Evolutionary conservation across 2,329 filamentous ascomycete species (phyloP), one percentile per base, ranked within the genome.

Genomic region (Phymatotrichopsis omnivora): DNA sequence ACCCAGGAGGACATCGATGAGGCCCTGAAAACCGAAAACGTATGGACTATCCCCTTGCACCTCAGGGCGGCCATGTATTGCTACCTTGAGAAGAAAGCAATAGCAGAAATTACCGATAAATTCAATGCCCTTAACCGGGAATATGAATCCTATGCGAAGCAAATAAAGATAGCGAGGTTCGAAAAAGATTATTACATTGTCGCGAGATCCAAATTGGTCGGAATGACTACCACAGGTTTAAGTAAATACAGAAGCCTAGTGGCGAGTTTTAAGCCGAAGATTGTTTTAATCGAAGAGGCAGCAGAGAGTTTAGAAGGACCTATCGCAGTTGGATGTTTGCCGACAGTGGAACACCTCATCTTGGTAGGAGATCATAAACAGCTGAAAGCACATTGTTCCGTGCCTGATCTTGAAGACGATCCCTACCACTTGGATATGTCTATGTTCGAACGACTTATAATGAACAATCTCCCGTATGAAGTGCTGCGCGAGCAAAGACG

Each of bases 361-460:
- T 63, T 76, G 0, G 68, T 93, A 0, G 85, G 85, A 1, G 85
- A 93, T 58, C 85, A 93, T 55, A 74, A 84, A 61, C 85, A 93
- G 58, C 68, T 93, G 2, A 74, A 78, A 7, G 84, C 79, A 0
- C 74, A 78, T 34, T 82, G 78, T 45, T 73, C 80, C 33, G 68
- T 82, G 1, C 65, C 64, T 2, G 70, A 73, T 1, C 70, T 86
- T 1, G 73, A 73, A 27, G 63, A 66, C 0, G 61, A 70, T 0
- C 81, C 81, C 0, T 85, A 74, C 60, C 71, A 75, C 52, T 68
- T 91, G 27, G 75, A 82, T 24, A 64, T 85, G 0, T 91, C 84
- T 0, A 71, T 93, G 56, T 93, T 93, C 56, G 82, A 93, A 63
- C 73, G 85, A 1, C 68, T 93, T 11, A 72, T 91, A n/a, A 66